Base-by-base conservation (phyloP, 345 rosid species). In the Syzygium grande region DNA sequence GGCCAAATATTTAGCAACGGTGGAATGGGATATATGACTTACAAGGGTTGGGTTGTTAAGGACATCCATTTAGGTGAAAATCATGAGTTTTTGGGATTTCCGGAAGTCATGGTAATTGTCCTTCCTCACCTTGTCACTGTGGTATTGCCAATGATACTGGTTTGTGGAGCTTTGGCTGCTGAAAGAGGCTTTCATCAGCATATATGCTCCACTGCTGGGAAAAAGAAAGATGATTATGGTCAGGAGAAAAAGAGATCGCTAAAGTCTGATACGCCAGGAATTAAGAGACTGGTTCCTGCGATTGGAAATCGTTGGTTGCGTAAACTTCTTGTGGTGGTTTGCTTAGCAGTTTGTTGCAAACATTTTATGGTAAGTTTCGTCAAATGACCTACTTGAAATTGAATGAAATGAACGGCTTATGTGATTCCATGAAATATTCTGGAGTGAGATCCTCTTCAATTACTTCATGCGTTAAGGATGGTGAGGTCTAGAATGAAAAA, bases 51-150 rank as follows among this genome's bases (percentile, higher is more conserved):
- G 98, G 95, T 88, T 10, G 93, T 96, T 38, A 91, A 91, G 85
- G 90, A 89, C 87, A 52, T 88, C 73, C 63, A 90, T 51, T 49
- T 56, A 51, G 86, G 85, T 46, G 89, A 58, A 90, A 92, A 88
- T 16, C 95, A 92, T 43, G 92, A 91, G 49, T 94, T 93, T 89
- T 77, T 95, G 54, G 99, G 98, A 86, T 92, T 89, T 88, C 98
- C 98, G 2, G 98, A 98, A 92, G 87, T 98, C 27, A 94, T 97
- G 96, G 95, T 97, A 84, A 85, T 96, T 61, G 97, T 96, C 90
- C 91, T 97, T 89, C 97, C 99, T 43, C 99, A 96, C 92, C 88
- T 97, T 59, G 13, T 94, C 52, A 95, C 93, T 83, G 94, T 93
- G 86, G 94, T 96, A 51, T 88, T 95, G 63, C 99, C 99, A 0